Percentiles rank a stretch among this genome's conserved stretches.
These are phyloP conservation scores for Pythium sukuiense DNA, from an alignment of 352 stramenopile genomes.

Conservation along the genomic window DNA sequence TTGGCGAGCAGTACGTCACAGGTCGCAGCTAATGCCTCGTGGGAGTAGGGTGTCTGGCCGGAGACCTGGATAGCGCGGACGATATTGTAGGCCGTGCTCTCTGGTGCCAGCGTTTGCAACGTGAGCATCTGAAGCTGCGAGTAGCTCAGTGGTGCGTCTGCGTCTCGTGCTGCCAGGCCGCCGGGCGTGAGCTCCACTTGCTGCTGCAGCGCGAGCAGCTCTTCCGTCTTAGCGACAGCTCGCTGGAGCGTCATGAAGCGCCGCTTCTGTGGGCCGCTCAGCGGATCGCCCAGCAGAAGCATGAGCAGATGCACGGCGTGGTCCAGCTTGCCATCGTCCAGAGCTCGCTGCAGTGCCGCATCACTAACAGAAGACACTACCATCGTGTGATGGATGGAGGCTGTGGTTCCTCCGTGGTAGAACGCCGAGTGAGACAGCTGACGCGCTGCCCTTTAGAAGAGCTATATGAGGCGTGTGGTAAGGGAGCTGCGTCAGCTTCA, in stretches of 20 bases:
- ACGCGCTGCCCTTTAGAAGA: background rate
- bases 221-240: constrained; percentile 13
- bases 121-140: constrained; percentile 62
- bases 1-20: constrained; percentile 36
- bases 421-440: constrained; percentile 1
- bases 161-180: background rate
- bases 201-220: constrained; percentile 19
- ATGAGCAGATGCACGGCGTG: constrained; percentile 41
- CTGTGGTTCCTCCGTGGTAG: background rate
- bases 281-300: constrained; percentile 29
- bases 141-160: constrained; percentile 38
- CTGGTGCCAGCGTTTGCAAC: constrained; percentile 40
- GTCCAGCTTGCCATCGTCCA: constrained; percentile 40
- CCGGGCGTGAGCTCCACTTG: constrained; percentile 10
- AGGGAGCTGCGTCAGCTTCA: background rate
- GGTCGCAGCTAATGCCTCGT: constrained; percentile 25
- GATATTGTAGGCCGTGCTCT: constrained; percentile 57
- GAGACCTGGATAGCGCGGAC: constrained; percentile 35
- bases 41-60: constrained; percentile 20
- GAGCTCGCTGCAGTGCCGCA: constrained; percentile 22
- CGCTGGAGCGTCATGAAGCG: constrained; percentile 24
- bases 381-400: background rate
- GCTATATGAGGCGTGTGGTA: background rate
- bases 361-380: constrained; percentile 3
- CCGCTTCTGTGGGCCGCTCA: constrained; percentile 12